A percentile compares a stretch with the other conserved stretches of the same genome.
Evolutionary conservation across 108 stramenopile genomes (phyloP).

Genomic region (Discostella stelligeroides): DNA sequence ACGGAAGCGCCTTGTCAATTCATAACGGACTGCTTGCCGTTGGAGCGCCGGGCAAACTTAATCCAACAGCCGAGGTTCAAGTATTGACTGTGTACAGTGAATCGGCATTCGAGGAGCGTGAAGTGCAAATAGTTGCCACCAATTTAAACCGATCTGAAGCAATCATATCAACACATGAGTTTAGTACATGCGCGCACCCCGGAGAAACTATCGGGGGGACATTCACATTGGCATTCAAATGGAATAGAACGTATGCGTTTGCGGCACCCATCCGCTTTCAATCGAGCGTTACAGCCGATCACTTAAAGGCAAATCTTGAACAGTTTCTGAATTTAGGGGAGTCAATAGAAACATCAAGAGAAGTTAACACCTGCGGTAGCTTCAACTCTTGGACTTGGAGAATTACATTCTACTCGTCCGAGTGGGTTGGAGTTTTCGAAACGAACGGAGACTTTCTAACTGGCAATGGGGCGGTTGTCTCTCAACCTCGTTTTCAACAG

Average conservation of each 20-base stretch:
- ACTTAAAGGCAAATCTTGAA: slow-evolving; percentile 49
- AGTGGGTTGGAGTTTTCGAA: slow-evolving; percentile 28
- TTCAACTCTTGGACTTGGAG: slow-evolving; percentile 69
- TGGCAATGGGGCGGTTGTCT: slow-evolving; percentile 41
- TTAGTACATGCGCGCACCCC: slow-evolving; percentile 55
- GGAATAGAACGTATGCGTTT: slow-evolving; percentile 27
- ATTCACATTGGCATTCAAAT: slow-evolving; percentile 43
- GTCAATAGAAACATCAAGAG: slow-evolving; percentile 42
- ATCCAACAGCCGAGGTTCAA: slow-evolving; percentile 54
- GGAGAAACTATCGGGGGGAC: slow-evolving; percentile 52
- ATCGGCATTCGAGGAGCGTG: slow-evolving; percentile 23
- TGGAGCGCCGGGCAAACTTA: slow-evolving; percentile 59
- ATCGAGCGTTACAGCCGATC: slow-evolving; percentile 42
- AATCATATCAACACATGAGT: slow-evolving; percentile 49
- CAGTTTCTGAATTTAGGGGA: slow-evolving; percentile 52
- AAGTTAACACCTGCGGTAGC: slow-evolving; percentile 63
- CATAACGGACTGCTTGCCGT: slow-evolving; percentile 33
- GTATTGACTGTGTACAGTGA: slow-evolving; percentile 55
- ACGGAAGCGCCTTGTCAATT: slow-evolving; percentile 44
- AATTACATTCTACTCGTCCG: slow-evolving; percentile 56
- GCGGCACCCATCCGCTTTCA: slow-evolving; percentile 38
- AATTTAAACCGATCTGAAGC: slow-evolving; percentile 41
- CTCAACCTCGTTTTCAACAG: slow-evolving; percentile 38
- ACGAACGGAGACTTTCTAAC: slow-evolving; percentile 41
- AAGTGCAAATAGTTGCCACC: slow-evolving; percentile 53